Evolutionary conservation across 371 early-diverging fungal genomes (phyloP).

Genomic region (Mucor circinelloides): DNA sequence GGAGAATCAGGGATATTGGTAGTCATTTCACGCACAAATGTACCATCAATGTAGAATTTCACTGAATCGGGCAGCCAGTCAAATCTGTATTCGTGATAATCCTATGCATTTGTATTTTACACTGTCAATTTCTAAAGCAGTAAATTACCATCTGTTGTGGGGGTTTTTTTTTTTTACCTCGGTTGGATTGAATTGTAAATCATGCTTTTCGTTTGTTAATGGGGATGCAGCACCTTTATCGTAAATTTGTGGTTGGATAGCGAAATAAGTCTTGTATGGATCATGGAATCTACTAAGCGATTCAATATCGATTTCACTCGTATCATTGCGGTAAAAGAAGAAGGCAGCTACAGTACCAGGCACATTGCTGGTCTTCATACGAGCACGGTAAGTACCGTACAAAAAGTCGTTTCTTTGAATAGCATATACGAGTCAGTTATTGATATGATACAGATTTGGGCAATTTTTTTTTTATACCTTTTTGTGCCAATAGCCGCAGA

Average conservation of each 20-base stretch:
- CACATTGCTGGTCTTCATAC: conserved; percentile 30
- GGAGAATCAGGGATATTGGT: conserved; percentile 37
- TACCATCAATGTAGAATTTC: conserved; percentile 39
- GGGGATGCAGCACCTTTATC: conserved; percentile 37
- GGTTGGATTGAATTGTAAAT: conserved; percentile 30
- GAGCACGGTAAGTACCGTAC: conserved; percentile 47
- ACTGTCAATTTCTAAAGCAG: background rate
- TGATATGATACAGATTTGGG: background rate
- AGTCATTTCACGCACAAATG: conserved; percentile 25
- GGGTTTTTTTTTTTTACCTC: conserved; percentile 23
- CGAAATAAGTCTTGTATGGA: conserved; percentile 40
- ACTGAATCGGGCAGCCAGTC: conserved; percentile 44
- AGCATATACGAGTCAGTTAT: background rate
- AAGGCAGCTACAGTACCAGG: conserved; percentile 49
- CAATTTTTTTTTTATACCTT: conserved; percentile 24
- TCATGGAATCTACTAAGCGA: conserved; percentile 31
- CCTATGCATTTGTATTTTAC: conserved; percentile 18
- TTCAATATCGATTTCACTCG: conserved; percentile 51
- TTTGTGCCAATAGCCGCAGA: conserved; percentile 45
- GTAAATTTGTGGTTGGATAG: conserved; percentile 47
- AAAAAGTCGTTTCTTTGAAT: conserved; percentile 33
- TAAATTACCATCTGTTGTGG: background rate
- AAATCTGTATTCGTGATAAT: conserved; percentile 48
- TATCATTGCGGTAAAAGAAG: conserved; percentile 38
- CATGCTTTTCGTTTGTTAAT: conserved; percentile 34